Conservation (phyloP, 768 basidiomycete species). For the Clathrus columnatus region DNA sequence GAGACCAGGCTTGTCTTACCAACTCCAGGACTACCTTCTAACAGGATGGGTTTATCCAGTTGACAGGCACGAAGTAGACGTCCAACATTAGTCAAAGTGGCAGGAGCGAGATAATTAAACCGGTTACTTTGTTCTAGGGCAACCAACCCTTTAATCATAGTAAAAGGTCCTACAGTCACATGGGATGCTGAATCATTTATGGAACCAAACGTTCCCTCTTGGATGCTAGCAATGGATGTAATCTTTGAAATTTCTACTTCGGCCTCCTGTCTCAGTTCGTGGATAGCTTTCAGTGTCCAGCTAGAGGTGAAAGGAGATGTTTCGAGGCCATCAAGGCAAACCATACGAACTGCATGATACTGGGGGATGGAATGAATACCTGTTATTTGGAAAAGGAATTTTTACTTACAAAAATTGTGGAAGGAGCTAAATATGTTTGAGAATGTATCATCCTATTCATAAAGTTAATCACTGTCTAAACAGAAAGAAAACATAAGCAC, state of each 20-base stretch:
- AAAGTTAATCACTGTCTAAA: constrained; percentile 89
- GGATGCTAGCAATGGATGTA: constrained; percentile 32
- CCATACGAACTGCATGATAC: constrained; percentile 93
- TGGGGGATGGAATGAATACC: constrained; percentile 22
- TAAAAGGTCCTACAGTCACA: constrained; percentile 67
- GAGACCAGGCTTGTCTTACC: constrained; percentile 92
- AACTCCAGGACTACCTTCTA: constrained; percentile 97
- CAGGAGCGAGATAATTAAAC: constrained; percentile 85
- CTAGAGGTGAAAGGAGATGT: constrained; percentile 61
- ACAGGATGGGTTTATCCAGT: constrained; percentile 79
- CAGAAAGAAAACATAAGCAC: not conserved
- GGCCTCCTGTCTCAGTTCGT: constrained; percentile 54
- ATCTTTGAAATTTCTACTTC: constrained; percentile 44
- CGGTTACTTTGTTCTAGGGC: constrained; percentile 23
- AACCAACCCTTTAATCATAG: constrained; percentile 50
- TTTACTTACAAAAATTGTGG: constrained; percentile 61
- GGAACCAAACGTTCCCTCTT: constrained; percentile 18
- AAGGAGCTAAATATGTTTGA: constrained; percentile 24
- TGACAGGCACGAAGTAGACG: constrained; percentile 87
- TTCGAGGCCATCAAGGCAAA: constrained; percentile 80
- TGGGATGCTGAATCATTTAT: constrained; percentile 20
- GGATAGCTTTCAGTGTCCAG: constrained; percentile 51
- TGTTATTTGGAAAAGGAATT: constrained; percentile 9
- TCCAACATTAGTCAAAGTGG: constrained; percentile 79
- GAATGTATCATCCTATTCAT: constrained; percentile 49